phyloP scores from a whole-genome alignment of 73 alveolate species.

The Loxodes magnus region DNA sequence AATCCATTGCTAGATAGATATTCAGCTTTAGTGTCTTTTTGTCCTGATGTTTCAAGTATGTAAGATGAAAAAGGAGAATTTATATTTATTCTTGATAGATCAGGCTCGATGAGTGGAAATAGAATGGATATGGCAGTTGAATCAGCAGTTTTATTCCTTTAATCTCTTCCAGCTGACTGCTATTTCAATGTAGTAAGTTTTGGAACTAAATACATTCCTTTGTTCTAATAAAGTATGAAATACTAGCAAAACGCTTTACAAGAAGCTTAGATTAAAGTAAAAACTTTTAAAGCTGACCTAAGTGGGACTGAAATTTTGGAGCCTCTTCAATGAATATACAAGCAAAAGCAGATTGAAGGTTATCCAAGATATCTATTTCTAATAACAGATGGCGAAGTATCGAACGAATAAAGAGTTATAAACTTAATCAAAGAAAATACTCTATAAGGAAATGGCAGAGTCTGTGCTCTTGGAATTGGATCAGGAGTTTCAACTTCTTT shows the following conservation, averaged over 20 bases:
- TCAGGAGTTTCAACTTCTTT: slow-evolving; percentile 29
- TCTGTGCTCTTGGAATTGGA: slow-evolving; percentile 45
- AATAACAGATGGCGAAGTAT: slow-evolving; percentile 85
- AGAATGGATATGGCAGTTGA: slow-evolving; percentile 46
- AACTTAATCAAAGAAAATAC: slow-evolving; percentile 25
- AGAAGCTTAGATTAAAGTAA: slow-evolving; percentile 21
- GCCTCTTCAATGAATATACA: slow-evolving; percentile 53
- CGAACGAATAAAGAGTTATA: slow-evolving; percentile 40
- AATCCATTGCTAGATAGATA: background rate
- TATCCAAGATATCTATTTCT: slow-evolving; percentile 53
- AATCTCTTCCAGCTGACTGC: slow-evolving; percentile 52
- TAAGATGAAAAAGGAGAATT: slow-evolving; percentile 26
- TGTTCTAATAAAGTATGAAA: slow-evolving; percentile 22
- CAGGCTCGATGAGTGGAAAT: slow-evolving; percentile 77
- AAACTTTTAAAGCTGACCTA: slow-evolving; percentile 51
- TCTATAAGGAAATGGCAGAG: slow-evolving; percentile 15
- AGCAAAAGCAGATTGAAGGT: background rate
- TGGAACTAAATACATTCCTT: slow-evolving; percentile 31
- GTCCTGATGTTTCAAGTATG: background rate
- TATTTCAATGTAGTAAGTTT: slow-evolving; percentile 62
- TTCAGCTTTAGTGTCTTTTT: background rate
- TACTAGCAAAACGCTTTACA: slow-evolving; percentile 28
- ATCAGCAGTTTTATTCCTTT: slow-evolving; percentile 55
- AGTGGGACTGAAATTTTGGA: slow-evolving; percentile 86
- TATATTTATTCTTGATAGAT: slow-evolving; percentile 56